phyloP scores from a whole-genome alignment of 2,329 filamentous ascomycete genomes.

The Aspergillus chevalieri region DNA sequence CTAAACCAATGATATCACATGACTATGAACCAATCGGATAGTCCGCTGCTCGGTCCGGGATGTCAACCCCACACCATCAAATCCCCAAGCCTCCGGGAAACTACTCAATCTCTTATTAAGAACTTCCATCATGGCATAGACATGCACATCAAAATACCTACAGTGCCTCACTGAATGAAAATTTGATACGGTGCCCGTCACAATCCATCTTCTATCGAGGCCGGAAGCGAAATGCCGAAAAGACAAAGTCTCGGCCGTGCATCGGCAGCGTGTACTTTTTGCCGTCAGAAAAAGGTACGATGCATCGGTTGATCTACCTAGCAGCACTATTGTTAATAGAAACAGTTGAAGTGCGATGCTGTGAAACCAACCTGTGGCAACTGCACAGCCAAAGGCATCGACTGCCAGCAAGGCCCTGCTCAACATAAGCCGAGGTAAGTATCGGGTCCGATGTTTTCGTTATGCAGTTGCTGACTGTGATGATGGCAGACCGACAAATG shows the following conservation, averaged over 20 bases:
- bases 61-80: too few relatives aligned
- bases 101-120: too few relatives aligned
- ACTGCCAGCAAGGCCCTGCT: slow-evolving; percentile 39
- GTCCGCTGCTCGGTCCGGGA: too few relatives aligned
- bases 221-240: not conserved
- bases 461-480: not conserved
- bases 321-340: not conserved
- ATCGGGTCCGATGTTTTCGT: not conserved
- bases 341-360: slow-evolving; percentile 47
- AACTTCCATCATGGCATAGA: too few relatives aligned
- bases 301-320: not conserved
- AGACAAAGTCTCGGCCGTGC: slow-evolving; percentile 6
- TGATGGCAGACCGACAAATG: slow-evolving; percentile 19
- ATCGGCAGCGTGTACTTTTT: slow-evolving; percentile 32
- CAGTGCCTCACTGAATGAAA: too few relatives aligned
- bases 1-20: too few relatives aligned
- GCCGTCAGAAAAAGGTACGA: slow-evolving; percentile 30
- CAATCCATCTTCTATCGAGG: too few relatives aligned
- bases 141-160: too few relatives aligned
- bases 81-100: too few relatives aligned
- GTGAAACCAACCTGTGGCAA: slow-evolving; percentile 42
- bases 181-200: too few relatives aligned
- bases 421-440: slow-evolving; percentile 20
- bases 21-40: too few relatives aligned
- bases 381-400: slow-evolving; percentile 42